phyloP scores from a whole-genome alignment of 805 yeast species.

The Candida nemodendra region DNA sequence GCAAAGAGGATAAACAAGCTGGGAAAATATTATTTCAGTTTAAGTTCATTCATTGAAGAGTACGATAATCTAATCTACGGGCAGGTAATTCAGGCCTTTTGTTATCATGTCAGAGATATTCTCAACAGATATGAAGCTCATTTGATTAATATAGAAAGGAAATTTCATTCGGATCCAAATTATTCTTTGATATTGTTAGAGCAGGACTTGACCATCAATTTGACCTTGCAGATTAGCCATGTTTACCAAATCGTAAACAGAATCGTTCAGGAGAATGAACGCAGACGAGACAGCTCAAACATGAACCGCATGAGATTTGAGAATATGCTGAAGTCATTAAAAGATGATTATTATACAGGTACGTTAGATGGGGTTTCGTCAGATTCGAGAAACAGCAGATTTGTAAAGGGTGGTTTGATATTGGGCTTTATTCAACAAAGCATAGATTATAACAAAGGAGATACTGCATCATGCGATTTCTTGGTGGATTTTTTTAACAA shows the following conservation, averaged over 20 bases:
- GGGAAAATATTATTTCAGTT: constrained; percentile 62
- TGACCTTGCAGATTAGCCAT: constrained; percentile 44
- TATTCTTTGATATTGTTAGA: constrained; percentile 64
- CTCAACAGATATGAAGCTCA: constrained; percentile 36
- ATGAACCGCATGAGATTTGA: constrained; percentile 28
- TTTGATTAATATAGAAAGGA: constrained; percentile 48
- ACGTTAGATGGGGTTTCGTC: constrained; percentile 48
- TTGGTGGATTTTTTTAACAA: constrained; percentile 51
- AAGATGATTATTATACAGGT: constrained; percentile 44
- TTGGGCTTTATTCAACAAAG: constrained; percentile 60
- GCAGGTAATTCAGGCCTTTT: constrained; percentile 68
- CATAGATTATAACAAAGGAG: constrained; percentile 63
- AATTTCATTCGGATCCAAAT: constrained; percentile 44
- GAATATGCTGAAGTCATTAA: constrained; percentile 35
- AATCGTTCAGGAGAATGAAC: constrained; percentile 49
- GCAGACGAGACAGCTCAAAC: constrained; percentile 34
- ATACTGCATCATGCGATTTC: constrained; percentile 51
- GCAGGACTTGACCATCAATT: constrained; percentile 41
- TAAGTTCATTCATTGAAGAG: constrained; percentile 57
- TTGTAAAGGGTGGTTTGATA: constrained; percentile 78
- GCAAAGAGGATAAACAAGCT: constrained; percentile 56
- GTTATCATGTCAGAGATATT: constrained; percentile 52
- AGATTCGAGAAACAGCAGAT: constrained; percentile 50
- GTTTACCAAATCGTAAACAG: constrained; percentile 55
- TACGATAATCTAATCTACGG: constrained; percentile 64